Base-by-base conservation (phyloP, 2,329 filamentous ascomycete species). In the Cytospora leucostoma region DNA sequence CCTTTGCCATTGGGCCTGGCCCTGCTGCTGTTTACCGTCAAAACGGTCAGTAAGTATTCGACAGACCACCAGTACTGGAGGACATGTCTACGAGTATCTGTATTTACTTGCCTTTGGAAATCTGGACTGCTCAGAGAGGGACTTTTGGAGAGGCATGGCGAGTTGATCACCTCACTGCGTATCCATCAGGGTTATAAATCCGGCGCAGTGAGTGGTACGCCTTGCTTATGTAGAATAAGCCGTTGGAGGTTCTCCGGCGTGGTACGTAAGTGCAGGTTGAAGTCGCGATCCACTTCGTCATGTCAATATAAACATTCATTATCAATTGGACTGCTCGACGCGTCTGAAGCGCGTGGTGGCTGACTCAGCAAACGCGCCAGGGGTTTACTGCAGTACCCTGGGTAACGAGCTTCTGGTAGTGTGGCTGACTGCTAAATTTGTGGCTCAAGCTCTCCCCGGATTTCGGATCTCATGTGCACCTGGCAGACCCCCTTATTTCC, bases 1-100 rank as follows among this genome's bases (percentile, higher is more conserved):
- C 69, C 84, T 79, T 69, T 81, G 79, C 84, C 84, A 86, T 70
- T 79, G 77, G 56, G 75, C 74, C 63, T 76, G 75, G 47, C 77
- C 73, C 73, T 79, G 64, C 56, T 66, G 40, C 17, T 17, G 13
- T 13, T 38, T 21, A 47, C 19, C 21, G 32, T 47, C 44, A 58
- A 38, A 17, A 58, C 33, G 33, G n/a, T 55, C 19, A 55, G 55
- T 21, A 10, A 8, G 19, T 4, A n/a, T 56, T 47, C 44, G n/a
- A 7, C 11, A 19, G 44, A 21, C 5, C 44, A 47, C 44, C 44
- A 10, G n/a, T 21, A n/a, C 19, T 47, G n/a, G 6, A 21, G 44
- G 44, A 27, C 12, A 17, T 55, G 17, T 5, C 27, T n/a, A 33
- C 19, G 11, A 21, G 15, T 32, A 10, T 34, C 33, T 50, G 59